Conservation (phyloP, 257 asterid genomes). For the Nicotiana paniculata region DNA sequence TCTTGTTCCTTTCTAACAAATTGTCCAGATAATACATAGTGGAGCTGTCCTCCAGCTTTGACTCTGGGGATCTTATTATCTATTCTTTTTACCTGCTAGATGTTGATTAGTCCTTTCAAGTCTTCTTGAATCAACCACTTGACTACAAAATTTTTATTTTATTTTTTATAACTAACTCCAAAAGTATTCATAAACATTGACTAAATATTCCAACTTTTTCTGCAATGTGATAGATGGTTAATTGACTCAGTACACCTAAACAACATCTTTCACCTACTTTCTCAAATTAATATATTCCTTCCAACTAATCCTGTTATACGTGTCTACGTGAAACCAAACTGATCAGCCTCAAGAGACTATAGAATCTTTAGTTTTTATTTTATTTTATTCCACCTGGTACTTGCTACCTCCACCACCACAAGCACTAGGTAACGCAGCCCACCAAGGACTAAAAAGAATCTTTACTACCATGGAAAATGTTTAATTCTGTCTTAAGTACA, state of each 20-base stretch:
- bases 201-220: background rate
- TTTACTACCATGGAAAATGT: background rate
- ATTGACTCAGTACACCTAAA: slow-evolving; percentile 4
- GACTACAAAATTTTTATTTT: background rate
- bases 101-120: background rate
- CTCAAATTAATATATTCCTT: slow-evolving; percentile 6
- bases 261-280: background rate
- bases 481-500: background rate
- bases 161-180: background rate
- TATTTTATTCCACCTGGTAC: no score
- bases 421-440: no score
- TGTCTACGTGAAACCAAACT: background rate
- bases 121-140: background rate
- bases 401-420: no score
- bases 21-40: background rate
- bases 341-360: background rate
- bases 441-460: background rate
- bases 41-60: background rate
- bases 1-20: background rate
- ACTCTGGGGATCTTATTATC: background rate
- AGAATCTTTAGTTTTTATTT: no score
- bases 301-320: background rate
- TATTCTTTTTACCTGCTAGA: background rate
- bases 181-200: slow-evolving; percentile 1
- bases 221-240: background rate